Evolutionary conservation across 371 early-diverging fungal genomes (phyloP), one percentile per base, ranked within the genome.

Genomic region (Chytridium lagenaria): DNA sequence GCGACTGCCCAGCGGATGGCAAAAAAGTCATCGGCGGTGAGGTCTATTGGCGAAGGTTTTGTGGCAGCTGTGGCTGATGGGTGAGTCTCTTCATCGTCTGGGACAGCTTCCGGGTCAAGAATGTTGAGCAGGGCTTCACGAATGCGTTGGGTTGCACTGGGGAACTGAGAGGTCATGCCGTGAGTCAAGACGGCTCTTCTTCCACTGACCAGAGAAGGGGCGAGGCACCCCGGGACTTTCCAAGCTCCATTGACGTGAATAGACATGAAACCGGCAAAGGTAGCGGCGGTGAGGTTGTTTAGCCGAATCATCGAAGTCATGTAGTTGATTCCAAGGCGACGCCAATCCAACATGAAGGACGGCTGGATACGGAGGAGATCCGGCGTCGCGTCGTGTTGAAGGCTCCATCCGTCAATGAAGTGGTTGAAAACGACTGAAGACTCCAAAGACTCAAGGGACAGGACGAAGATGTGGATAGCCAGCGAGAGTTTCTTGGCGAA

Each of bases 1-100:
- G 61, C 61, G 30, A 34, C 61, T 7, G 61, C 61, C 61, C 61
- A 61, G 30, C 61, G 61, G 36, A 61, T 31, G 61, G 61, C 61
- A 26, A 61, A 61, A 61, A 61, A 61, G 61, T 61, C 61, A 34
- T 61, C 61, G 34, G 61, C 36, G 30, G 30, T 10, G 36, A 61
- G 36, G 36, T 61, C 61, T 3, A 61, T 5, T 19, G 12, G 12
- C 44, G 44, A 7, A n/a, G n/a, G n/a, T n/a, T n/a, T n/a, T 12
- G 44, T 12, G 44, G 19, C 19, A 12, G 19, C 19, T 7, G 57
- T 19, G 16, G 57, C 23, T 23, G 57, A 23, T 55, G 57, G 57
- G 7, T 7, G 16, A 26, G 57, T 7, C n/a, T 52, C 55, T 5
- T 23, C 12, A 5, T 10, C 26, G 26, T 26, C 5, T 7, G 23